Base-by-base conservation (phyloP, 2,329 filamentous ascomycete species). In the Lasiodiplodia sp. region DNA sequence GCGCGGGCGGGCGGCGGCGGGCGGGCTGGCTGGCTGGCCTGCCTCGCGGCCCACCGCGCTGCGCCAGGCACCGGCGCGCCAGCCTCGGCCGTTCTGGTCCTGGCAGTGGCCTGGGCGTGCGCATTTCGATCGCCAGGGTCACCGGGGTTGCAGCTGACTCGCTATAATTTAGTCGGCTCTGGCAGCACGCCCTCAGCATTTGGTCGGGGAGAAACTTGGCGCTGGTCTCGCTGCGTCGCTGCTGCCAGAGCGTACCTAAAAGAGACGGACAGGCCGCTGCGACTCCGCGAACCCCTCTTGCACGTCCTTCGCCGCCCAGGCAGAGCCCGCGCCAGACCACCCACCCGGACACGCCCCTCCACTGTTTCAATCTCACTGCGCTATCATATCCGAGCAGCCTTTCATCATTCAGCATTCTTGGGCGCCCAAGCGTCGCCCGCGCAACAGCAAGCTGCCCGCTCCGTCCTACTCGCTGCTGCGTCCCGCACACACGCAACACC, bases 331-430 rank as follows among this genome's bases (percentile, higher is more conserved):
- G 28, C 44, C 58, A 28, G 3, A 21, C 40, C 40, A 34, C 25
- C 58, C 55, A 49, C 58, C 38, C 25, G n/a, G 38, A 25, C 38
- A 23, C 58, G 58, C 28, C 58, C 58, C 38, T 51, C 58, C 58
- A 34, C 57, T 47, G 58, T 63, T 63, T 63, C 58, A 63, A 64
- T 38, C 60, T 52, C 47, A 44, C 55, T 52, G 60, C 58, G 62
- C 63, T 44, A 66, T 66, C 63, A 55, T 66, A 66, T 47, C 63
- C 51, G 51, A 66, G 63, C 63, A 66, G 63, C 63, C 38, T 63
- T 63, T 63, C 60, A 64, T 52, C 47, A 58, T 44, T 66, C 52
- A 34, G 51, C 65, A 67, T 67, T 67, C 65, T 67, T 67, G 51
- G 52, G 38, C 53, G 55, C 65, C 65, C 52, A 67, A 57, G 52